Evolutionary conservation across 805 yeast species (phyloP).

Genomic region (Candida dendrica): DNA sequence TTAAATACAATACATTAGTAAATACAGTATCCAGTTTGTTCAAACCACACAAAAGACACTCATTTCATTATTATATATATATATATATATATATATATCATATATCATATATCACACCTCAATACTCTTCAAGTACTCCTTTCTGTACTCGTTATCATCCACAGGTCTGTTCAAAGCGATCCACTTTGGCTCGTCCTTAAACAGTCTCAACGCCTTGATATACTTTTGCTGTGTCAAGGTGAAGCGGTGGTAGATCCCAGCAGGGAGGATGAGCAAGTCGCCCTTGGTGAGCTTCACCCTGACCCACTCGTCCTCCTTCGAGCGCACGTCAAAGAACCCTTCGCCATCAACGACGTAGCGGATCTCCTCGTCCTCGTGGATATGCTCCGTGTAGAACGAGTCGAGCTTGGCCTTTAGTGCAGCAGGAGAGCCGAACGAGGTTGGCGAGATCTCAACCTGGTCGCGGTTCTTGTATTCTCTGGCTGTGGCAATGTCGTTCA

Average conservation of each 20-base stretch:
- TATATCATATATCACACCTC: no score
- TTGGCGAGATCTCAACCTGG: conserved; percentile 50
- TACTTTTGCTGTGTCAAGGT: conserved; percentile 59
- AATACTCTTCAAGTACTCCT: conserved; percentile 34
- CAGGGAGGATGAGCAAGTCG: conserved; percentile 72
- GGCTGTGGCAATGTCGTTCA: conserved; percentile 59
- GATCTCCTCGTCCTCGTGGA: conserved; percentile 96
- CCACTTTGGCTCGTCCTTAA: conserved; percentile 97
- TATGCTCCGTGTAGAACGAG: conserved; percentile 73
- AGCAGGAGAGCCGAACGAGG: conserved; percentile 56
- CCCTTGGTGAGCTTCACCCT: conserved; percentile 56
- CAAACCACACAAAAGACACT: no score
- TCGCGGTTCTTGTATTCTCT: conserved; percentile 81
- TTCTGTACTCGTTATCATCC: conserved; percentile 39
- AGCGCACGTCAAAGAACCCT: conserved; percentile 87
- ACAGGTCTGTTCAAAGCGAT: conserved; percentile 71
- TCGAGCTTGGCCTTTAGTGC: conserved; percentile 60
- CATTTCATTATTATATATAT: no score
- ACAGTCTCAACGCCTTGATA: conserved; percentile 74
- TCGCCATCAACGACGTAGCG: conserved; percentile 84
- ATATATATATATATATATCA: no score
- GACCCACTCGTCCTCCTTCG: conserved; percentile 60
- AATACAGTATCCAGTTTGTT: no score
- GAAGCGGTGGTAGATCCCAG: conserved; percentile 92
- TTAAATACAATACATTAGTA: no score